Percentiles rank a stretch among this genome's conserved stretches.
These are phyloP conservation scores for Conticribra guillardii DNA, from an alignment of 108 stramenopile species.

Conservation along the genomic window DNA sequence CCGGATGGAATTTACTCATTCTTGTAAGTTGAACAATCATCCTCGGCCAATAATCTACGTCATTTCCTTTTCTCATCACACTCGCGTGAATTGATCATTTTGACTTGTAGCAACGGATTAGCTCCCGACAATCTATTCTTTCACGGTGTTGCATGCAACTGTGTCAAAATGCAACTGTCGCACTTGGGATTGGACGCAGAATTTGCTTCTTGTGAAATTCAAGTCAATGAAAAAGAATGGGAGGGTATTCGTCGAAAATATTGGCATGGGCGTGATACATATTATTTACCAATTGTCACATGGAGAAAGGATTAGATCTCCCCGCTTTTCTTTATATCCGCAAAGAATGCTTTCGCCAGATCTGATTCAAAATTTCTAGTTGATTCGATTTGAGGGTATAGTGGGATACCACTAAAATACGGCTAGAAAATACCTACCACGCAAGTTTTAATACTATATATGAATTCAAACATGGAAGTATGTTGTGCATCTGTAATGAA, in stretches of 20 bases:
- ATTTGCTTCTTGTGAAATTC: slow-evolving; percentile 83
- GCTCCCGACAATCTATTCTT: slow-evolving; percentile 96
- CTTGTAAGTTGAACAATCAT: slow-evolving; percentile 46
- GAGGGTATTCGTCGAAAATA: slow-evolving; percentile 90
- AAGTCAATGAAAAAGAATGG: slow-evolving; percentile 81
- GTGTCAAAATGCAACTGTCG: slow-evolving; percentile 78
- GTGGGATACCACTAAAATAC: no score
- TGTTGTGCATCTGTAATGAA: no score
- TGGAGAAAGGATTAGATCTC: no score
- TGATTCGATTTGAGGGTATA: no score
- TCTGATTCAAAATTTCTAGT: no score
- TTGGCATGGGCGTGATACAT: slow-evolving; percentile 90
- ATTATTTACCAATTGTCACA: slow-evolving; percentile 83
- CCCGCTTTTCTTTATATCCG: no score
- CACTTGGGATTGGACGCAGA: slow-evolving; percentile 78
- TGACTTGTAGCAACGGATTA: slow-evolving; percentile 73
- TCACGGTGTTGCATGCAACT: slow-evolving; percentile 91
- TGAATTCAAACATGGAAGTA: no score
- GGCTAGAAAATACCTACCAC: no score
- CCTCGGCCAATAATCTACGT: background rate
- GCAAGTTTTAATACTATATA: no score
- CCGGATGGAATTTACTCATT: slow-evolving; percentile 86
- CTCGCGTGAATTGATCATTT: background rate
- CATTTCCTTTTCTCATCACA: slow-evolving; percentile 20
- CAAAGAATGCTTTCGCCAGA: no score